Evolutionary conservation across 306 rosid genomes (phyloP), one percentile per base, ranked within the genome.

Genomic region (Astragalus membranaceus): DNA sequence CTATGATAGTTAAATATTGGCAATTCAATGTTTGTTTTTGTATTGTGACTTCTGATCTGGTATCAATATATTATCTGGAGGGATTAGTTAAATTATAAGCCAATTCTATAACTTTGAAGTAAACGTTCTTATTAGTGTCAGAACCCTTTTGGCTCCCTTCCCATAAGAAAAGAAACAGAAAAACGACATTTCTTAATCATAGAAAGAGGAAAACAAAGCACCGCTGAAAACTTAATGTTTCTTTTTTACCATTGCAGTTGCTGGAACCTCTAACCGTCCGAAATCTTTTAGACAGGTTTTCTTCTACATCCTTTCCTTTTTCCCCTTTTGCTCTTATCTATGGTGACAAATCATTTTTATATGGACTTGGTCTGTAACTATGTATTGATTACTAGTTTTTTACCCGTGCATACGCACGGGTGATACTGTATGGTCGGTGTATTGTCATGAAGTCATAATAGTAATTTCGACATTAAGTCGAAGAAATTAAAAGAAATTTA

Each of bases 201-300:
- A 15, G 44, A 59, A 57, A n/a, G 23, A 42, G 32, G 8, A 52
- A 60, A 6, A 36, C 6, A 33, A n/a, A 37, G 30, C 46, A 29
- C 36, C 50, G 39, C 41, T 70, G 53, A 59, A 44, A 37, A 17
- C 46, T 77, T 6, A 54, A 33, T 52, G 37, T 78, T 86, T 76
- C 72, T 55, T 84, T 20, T 66, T 78, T 62, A 74, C 58, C 5
- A 59, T 64, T 83, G 87, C 85, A 92, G 98, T 80, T 85, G 98
- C 98, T 49, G 95, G 98, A 64, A 86, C 89, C 69, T 85, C 96
- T 43, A 64, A 72, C 16, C 96, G 95, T 57, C 98, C 95, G 58
- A 87, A 87, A 63, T 66, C 87, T 44, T 92, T 92, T 70, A 88
- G 47, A 61, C 82, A 82, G 98, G 96, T 92, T 74, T 69, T 17